Evolutionary conservation across 768 basidiomycete genomes (phyloP), one percentile per base, ranked within the genome.

Genomic region (Sarcodon aspratus): DNA sequence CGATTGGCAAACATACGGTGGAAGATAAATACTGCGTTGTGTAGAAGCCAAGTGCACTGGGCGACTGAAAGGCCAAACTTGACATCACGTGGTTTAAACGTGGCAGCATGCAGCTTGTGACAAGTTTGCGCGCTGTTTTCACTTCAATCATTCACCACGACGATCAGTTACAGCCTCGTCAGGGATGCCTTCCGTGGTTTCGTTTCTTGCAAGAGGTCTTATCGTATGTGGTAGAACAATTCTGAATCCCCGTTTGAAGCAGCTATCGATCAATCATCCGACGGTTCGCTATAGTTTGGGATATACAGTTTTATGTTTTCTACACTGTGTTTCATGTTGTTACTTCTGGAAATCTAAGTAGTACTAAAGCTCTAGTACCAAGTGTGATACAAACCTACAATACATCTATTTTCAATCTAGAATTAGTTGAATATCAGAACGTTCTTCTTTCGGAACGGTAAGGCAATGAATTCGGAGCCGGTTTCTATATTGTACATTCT

Each of bases 181-280:
- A 50, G 57, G 56, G 51, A 37, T 36, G 46, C 48, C 35, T 48
- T 21, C 18, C 27, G 2, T 21, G 32, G 43, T 37, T 40, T 34
- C 33, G 33, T 18, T 49, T 51, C 50, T 55, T 45, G 48, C 33
- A 46, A 36, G 50, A 54, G 52, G 58, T 63, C 56, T 47, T 51
- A 51, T 55, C 49, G 48, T 60, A 52, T 59, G 66, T 66, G 70
- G 63, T 45, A 71, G 59, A 71, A 44, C 44, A 54, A 61, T n/a
- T 43, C 18, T 8, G 45, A 40, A 70, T 81, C 79, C 75, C 76
- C 65, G 83, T 86, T 85, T 86, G 84, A 86, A 80, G 84, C 65
- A 65, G 68, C 70, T 70, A 66, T 74, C 70, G 76, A 69, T 42
- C 36, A 42, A 45, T 56, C 48, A 51, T 31, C 73, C 75, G 75